Evolutionary conservation across 208 protist species (phyloP).

Genomic region (Angomonas ambiguus): DNA sequence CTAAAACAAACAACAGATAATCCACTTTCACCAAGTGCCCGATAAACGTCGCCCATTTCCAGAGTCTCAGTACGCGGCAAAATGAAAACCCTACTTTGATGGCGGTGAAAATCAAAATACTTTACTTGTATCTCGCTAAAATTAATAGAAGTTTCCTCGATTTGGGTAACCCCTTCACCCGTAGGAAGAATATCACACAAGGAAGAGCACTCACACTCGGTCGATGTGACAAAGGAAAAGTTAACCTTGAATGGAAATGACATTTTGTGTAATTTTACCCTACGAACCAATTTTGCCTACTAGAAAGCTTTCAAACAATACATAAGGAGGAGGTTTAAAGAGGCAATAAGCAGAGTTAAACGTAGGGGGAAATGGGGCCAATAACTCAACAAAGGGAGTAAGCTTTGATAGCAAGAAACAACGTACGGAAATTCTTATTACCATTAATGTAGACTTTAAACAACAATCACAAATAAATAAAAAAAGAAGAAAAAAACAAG

Average conservation of each 20-base stretch:
- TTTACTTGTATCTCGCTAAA: not conserved
- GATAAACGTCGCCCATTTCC: not conserved
- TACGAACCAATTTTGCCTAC: too few species aligned
- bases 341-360: too few species aligned
- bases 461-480: not conserved
- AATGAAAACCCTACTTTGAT: not conserved
- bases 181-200: too few species aligned
- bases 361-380: too few species aligned
- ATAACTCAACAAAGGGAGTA: too few species aligned
- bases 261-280: too few species aligned
- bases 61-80: not conserved
- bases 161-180: too few species aligned
- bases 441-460: too few species aligned
- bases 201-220: not conserved
- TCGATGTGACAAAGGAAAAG: not conserved
- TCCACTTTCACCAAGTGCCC: not conserved
- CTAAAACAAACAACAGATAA: not conserved
- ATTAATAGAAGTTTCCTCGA: not conserved
- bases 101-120: not conserved
- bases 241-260: not conserved
- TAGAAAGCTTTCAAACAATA: not conserved
- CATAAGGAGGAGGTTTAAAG: not conserved
- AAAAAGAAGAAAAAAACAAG: conserved; percentile 12
- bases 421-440: too few species aligned
- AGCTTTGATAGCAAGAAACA: too few species aligned